Conservation (phyloP, 768 basidiomycete species). For the Paxillus rubicundulus region DNA sequence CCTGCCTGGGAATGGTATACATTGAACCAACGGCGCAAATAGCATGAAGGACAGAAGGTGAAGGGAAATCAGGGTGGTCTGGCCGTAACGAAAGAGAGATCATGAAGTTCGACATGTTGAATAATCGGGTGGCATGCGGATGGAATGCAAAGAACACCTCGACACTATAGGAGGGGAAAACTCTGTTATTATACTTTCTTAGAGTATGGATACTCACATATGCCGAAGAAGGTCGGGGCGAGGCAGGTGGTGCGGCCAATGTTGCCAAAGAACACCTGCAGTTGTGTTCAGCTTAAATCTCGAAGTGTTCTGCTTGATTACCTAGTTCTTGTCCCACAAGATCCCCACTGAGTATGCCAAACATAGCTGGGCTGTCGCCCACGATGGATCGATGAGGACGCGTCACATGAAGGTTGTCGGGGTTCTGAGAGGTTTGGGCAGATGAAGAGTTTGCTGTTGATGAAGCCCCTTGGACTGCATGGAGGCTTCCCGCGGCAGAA, state of each 20-base stretch:
- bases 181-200: not conserved
- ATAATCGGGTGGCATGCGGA: conserved; percentile 67
- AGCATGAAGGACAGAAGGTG: conserved; percentile 71
- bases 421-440: not conserved
- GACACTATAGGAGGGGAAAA: conserved; percentile 40
- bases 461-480: not conserved
- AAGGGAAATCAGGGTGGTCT: conserved; percentile 71
- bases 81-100: conserved; percentile 62
- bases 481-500: not conserved
- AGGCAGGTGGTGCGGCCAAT: conserved; percentile 65
- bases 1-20: conserved; percentile 57
- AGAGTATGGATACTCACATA: conserved; percentile 44
- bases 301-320: not conserved
- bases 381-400: not conserved
- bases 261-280: conserved; percentile 24
- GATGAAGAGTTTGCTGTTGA: not conserved
- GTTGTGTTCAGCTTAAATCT: not conserved
- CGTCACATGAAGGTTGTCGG: not conserved
- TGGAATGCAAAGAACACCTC: conserved; percentile 80
- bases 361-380: not conserved
- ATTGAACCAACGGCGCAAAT: conserved; percentile 79
- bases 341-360: not conserved
- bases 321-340: conserved; percentile 4
- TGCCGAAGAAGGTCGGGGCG: conserved; percentile 60
- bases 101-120: conserved; percentile 68